A percentile compares a stretch with the other conserved stretches of the same genome.
Evolutionary conservation across 441 rosid species (phyloP).

Genomic region (Adansonia gregorii): DNA sequence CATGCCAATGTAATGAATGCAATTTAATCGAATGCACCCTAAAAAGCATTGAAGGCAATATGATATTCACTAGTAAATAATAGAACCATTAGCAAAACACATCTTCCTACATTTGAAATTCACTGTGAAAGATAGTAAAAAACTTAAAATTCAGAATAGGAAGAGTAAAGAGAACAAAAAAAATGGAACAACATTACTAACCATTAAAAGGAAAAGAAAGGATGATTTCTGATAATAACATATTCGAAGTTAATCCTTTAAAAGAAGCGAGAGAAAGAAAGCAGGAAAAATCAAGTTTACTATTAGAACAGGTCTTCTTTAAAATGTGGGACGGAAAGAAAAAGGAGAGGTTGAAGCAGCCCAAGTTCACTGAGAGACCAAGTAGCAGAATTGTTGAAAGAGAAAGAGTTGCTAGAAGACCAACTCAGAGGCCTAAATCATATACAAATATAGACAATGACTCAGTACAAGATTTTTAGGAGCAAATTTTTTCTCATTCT

Average conservation of each 20-base stretch:
- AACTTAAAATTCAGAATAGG: not conserved
- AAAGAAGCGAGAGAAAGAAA: not conserved
- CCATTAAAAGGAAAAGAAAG: not conserved
- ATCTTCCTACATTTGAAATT: not conserved
- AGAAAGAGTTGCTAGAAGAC: not conserved
- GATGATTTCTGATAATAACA: not conserved
- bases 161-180: not conserved
- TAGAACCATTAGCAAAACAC: not conserved
- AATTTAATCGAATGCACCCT: not conserved
- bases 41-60: not conserved
- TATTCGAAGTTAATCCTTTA: not conserved
- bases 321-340: not conserved
- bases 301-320: not conserved
- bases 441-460: not conserved
- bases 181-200: not conserved
- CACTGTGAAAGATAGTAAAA: not conserved
- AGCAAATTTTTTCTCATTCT: not conserved
- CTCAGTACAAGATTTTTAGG: not conserved
- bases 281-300: not conserved
- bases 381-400: not conserved
- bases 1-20: not conserved
- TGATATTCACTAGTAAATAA: not conserved
- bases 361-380: not conserved
- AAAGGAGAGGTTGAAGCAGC: not conserved
- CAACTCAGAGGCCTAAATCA: not conserved